A percentile compares a stretch with the other conserved stretches of the same genome.
phyloP scores from a whole-genome alignment of 352 stramenopile species.

The Nothophytophthora sp. region DNA sequence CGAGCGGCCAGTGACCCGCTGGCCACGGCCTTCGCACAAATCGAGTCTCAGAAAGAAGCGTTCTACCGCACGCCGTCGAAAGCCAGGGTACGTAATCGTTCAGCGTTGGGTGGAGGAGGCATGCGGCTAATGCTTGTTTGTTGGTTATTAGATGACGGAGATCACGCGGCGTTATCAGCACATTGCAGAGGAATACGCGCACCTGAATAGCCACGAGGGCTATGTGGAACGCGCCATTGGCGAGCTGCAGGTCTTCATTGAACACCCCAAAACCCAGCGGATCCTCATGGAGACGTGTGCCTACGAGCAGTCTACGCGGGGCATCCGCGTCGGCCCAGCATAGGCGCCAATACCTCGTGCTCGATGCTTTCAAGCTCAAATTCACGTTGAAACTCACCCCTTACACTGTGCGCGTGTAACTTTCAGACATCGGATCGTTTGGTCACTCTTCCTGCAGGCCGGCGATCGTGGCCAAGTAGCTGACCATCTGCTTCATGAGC shows the following conservation, averaged over 20 bases:
- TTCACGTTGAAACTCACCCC: conserved; percentile 16
- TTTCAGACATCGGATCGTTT: too few relatives aligned
- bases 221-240: conserved; percentile 74
- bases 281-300: conserved; percentile 66
- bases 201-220: conserved; percentile 61
- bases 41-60: conserved; percentile 53
- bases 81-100: conserved; percentile 38
- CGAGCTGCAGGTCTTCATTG: conserved; percentile 76
- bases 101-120: neutral
- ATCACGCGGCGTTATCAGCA: conserved; percentile 75
- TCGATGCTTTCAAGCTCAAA: conserved; percentile 8
- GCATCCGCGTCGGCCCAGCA: conserved; percentile 72
- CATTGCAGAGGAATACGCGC: conserved; percentile 67
- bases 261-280: conserved; percentile 62
- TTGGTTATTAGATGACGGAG: conserved; percentile 60
- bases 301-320: conserved; percentile 61
- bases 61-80: conserved; percentile 78
- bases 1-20: conserved; percentile 31
- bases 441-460: conserved; percentile 48
- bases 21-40: conserved; percentile 44
- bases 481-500: conserved; percentile 83
- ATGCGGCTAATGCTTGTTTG: neutral
- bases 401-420: conserved; percentile 2
- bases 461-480: conserved; percentile 73
- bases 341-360: conserved; percentile 13